Percentiles rank a stretch among this genome's conserved stretches.
phyloP scores from a whole-genome alignment of 2,329 filamentous ascomycete genomes.

The Epichloe festucae region DNA sequence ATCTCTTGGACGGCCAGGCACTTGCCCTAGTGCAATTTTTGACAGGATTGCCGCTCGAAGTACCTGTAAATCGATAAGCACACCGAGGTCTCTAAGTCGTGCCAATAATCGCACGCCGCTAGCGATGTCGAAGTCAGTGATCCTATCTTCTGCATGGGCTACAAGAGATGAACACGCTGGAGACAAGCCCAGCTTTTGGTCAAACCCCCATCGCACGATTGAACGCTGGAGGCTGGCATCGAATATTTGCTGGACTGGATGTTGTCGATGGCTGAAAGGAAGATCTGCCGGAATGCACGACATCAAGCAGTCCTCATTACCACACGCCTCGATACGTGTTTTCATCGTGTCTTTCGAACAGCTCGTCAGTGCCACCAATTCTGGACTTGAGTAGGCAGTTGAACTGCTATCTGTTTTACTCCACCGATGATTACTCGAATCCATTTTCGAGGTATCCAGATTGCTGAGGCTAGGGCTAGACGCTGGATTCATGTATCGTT shows the following conservation, averaged over 20 bases:
- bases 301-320: not conserved
- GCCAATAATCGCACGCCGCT: constrained; percentile 24
- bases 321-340: not conserved
- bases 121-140: constrained; percentile 20
- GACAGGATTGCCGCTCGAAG: constrained; percentile 16
- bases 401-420: not conserved
- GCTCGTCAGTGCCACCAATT: not conserved
- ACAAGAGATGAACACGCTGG: constrained; percentile 8
- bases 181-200: constrained; percentile 18
- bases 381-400: not conserved
- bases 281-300: constrained; percentile 27
- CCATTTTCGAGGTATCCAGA: not conserved
- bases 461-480: not conserved
- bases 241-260: constrained; percentile 37
- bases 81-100: constrained; percentile 21
- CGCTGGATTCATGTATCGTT: not conserved
- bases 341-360: not conserved
- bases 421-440: not conserved
- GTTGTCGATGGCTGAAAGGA: constrained; percentile 24
- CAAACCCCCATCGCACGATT: constrained; percentile 34
- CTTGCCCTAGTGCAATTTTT: constrained; percentile 17
- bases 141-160: constrained; percentile 4
- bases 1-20: constrained; percentile 16
- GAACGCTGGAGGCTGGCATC: constrained; percentile 23
- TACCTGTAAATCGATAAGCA: constrained; percentile 20